A percentile compares a stretch with the other conserved stretches of the same genome.
Evolutionary conservation across 495 filamentous ascomycete species (phyloP).

Genomic region (Penicillium odoratum): DNA sequence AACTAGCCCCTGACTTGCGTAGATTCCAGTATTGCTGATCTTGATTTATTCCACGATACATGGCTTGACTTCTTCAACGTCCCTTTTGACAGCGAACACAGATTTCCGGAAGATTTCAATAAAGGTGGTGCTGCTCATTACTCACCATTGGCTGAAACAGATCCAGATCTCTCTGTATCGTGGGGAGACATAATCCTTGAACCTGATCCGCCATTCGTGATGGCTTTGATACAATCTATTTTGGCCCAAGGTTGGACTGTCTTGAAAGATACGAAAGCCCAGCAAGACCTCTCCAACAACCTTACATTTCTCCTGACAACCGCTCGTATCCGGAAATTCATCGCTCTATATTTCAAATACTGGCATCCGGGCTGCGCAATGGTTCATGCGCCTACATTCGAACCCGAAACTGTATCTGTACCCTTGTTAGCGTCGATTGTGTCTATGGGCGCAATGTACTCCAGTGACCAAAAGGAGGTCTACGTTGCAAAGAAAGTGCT

Average conservation of each 20-base stretch:
- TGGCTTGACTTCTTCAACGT: slow-evolving; percentile 46
- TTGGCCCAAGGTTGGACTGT: slow-evolving; percentile 36
- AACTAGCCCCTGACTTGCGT: slow-evolving; percentile 23
- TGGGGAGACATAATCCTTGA: slow-evolving; percentile 23
- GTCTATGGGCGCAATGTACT: slow-evolving; percentile 53
- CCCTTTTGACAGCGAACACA: slow-evolving; percentile 37
- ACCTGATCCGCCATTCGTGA: slow-evolving; percentile 38
- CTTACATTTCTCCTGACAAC: slow-evolving; percentile 44
- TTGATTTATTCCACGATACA: slow-evolving; percentile 40
- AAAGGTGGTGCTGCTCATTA: slow-evolving; percentile 9
- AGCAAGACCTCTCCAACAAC: slow-evolving; percentile 41
- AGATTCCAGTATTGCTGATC: slow-evolving; percentile 24
- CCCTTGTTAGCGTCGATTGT: slow-evolving; percentile 40
- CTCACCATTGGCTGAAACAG: slow-evolving; percentile 8
- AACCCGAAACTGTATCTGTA: slow-evolving; percentile 36
- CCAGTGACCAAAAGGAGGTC: slow-evolving; percentile 37
- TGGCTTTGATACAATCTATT: slow-evolving; percentile 40
- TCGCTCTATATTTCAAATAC: slow-evolving; percentile 44
- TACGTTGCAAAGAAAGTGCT: slow-evolving; percentile 41
- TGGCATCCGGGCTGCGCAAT: slow-evolving; percentile 50
- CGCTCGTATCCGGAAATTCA: slow-evolving; percentile 42
- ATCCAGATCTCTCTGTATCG: too few species aligned
- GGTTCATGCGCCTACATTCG: slow-evolving; percentile 41
- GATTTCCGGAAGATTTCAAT: slow-evolving; percentile 25
- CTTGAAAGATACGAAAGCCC: slow-evolving; percentile 36